A percentile compares a stretch with the other conserved stretches of the same genome.
phyloP scores from a whole-genome alignment of 2,329 filamentous ascomycete species.

The Ophiostoma sp. region DNA sequence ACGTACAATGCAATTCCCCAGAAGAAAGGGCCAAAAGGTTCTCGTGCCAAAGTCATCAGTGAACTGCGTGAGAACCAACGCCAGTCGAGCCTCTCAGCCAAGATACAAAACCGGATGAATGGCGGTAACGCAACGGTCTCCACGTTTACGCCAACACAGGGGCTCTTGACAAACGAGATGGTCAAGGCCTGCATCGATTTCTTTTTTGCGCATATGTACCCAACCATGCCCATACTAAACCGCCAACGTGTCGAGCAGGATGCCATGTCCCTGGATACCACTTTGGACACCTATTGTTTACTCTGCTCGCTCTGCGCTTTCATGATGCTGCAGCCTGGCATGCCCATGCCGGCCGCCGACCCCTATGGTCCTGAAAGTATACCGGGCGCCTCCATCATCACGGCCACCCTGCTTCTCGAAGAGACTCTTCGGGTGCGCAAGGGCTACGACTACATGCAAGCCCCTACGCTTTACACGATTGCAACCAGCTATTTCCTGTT shows the following conservation, averaged over 20 bases:
- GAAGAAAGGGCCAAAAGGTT: constrained; percentile 76
- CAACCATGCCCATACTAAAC: constrained; percentile 63
- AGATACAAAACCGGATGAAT: constrained; percentile 61
- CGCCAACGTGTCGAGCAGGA: constrained; percentile 60
- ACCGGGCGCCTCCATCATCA: constrained; percentile 61
- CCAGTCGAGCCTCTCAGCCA: constrained; percentile 63
- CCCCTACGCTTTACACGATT: constrained; percentile 57
- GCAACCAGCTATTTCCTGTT: constrained; percentile 81
- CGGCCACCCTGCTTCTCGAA: constrained; percentile 66
- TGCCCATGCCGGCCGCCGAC: constrained; percentile 55
- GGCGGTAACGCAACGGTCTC: constrained; percentile 47
- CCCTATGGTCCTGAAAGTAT: constrained; percentile 57
- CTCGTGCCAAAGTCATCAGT: constrained; percentile 72
- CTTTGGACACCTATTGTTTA: constrained; percentile 63
- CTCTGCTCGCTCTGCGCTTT: constrained; percentile 66
- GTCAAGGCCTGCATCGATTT: constrained; percentile 67
- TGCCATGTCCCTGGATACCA: constrained; percentile 60
- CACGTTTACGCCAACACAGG: constrained; percentile 57
- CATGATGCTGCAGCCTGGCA: constrained; percentile 68
- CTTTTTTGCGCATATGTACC: constrained; percentile 68
- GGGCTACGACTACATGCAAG: constrained; percentile 60
- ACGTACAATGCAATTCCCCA: constrained; percentile 74
- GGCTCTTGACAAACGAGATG: constrained; percentile 61
- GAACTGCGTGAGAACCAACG: constrained; percentile 69
- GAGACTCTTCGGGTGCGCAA: constrained; percentile 67